Base-by-base conservation (phyloP, 192 early-diverging fungal species). In the Dimargaris verticillata region DNA sequence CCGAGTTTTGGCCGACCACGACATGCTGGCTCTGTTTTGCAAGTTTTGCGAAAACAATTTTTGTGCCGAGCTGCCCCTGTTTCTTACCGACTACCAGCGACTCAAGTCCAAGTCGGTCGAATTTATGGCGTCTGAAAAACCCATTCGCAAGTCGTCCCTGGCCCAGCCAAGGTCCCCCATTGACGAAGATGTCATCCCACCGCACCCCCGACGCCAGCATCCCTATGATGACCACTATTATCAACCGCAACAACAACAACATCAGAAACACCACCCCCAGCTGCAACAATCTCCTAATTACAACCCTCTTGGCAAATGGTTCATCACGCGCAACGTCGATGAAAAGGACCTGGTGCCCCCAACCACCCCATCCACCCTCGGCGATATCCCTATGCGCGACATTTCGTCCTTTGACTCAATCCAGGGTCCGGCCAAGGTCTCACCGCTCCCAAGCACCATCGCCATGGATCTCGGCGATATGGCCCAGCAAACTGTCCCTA, bases 41-140 rank as follows among this genome's bases (percentile, higher is more conserved):
- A 59, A 59, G 43, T 59, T 59, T 59, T 59, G 57, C 22, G 57
- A 59, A n/a, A 41, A 59, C 42, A 59, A 59, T 59, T 59, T 59
- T 38, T 59, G 57, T 22, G n/a, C 57, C 41, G 57, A 59, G 22
- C 25, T 59, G 18, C 57, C 57, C 2, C 43, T 59, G 1, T 59
- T 59, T 24, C 43, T 59, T 13, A 59, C 29, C 38, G 57, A 59
- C n/a, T 59, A 59, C 57, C 57, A 59, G 41, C 33, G 57, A 5
- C 41, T 59, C 18, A 59, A 59, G 57, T 33, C 57, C 57, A 41
- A 43, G 41, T 59, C 38, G 1, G 57, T 59, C 38, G 14, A 59
- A 10, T 43, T 42, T n/a, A 43, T 59, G 41, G 5, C 11, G 0
- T 25, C 28, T 5, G 38, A 43, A 14, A 59, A 59, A 43, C 57